phyloP scores from a whole-genome alignment of 2,329 filamentous ascomycete genomes.

The Ophioceras dolichostomum region DNA sequence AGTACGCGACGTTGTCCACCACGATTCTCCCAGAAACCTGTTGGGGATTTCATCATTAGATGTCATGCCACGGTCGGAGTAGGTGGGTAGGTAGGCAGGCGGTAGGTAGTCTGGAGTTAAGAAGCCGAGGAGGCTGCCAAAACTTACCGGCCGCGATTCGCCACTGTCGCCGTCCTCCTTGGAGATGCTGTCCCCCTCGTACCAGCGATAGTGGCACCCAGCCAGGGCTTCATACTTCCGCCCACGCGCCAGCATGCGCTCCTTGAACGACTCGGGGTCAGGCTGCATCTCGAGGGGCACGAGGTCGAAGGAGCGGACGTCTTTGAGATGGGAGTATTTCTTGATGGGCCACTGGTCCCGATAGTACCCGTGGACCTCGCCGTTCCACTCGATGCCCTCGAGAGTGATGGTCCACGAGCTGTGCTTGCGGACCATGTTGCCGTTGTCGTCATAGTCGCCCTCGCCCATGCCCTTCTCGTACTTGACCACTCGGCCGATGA shows the following conservation, averaged over 20 bases:
- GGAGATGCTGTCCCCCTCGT: slow-evolving; percentile 16
- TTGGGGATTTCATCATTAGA: too few species aligned
- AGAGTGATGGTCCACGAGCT: slow-evolving; percentile 14
- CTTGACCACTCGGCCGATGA: slow-evolving; percentile 19
- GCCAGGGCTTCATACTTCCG: slow-evolving; percentile 18
- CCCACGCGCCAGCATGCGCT: slow-evolving; percentile 16
- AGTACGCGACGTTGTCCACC: slow-evolving; percentile 23
- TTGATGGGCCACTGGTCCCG: slow-evolving; percentile 12
- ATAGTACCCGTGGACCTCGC: slow-evolving; percentile 16
- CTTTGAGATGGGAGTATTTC: slow-evolving; percentile 13
- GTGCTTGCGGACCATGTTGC: too few species aligned
- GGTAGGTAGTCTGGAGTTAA: too few species aligned
- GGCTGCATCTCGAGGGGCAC: slow-evolving; percentile 16
- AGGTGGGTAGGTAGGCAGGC: too few species aligned
- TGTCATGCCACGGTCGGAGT: too few species aligned
- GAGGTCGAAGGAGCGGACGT: slow-evolving; percentile 14
- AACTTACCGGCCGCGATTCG: slow-evolving; percentile 14
- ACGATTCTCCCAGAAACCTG: slow-evolving; percentile 17
- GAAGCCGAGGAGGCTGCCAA: too few species aligned
- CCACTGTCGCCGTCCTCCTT: slow-evolving; percentile 7
- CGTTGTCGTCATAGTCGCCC: too few species aligned
- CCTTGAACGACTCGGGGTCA: slow-evolving; percentile 12
- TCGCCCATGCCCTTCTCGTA: slow-evolving; percentile 13
- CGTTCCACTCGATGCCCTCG: slow-evolving; percentile 24
- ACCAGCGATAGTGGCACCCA: slow-evolving; percentile 19